phyloP scores from a whole-genome alignment of 805 yeast species.

The Priceomyces carsonii region DNA sequence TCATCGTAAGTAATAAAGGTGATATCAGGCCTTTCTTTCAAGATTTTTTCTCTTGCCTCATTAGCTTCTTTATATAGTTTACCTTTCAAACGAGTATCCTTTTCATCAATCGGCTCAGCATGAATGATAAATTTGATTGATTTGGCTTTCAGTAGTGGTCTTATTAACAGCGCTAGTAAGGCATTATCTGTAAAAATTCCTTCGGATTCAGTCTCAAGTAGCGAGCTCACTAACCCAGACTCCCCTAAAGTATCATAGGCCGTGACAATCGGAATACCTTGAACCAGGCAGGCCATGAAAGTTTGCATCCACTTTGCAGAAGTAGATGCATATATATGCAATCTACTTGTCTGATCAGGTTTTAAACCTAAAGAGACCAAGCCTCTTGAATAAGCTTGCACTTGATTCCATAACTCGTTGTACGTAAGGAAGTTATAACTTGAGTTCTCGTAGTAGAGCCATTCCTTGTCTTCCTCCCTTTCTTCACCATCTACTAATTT shows the following conservation, averaged over 20 bases:
- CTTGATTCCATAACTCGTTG: constrained; percentile 51
- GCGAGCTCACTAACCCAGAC: constrained; percentile 80
- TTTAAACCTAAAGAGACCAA: constrained; percentile 68
- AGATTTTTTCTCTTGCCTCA: constrained; percentile 58
- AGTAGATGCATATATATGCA: constrained; percentile 88
- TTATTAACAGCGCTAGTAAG: constrained; percentile 63
- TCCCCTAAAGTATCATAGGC: constrained; percentile 96
- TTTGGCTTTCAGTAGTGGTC: constrained; percentile 67
- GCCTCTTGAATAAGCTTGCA: constrained; percentile 70
- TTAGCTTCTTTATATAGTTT: constrained; percentile 57
- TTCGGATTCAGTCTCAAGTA: constrained; percentile 75
- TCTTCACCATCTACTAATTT: constrained; percentile 79
- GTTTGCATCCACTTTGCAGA: constrained; percentile 90
- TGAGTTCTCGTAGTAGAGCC: constrained; percentile 82
- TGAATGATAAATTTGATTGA: constrained; percentile 71
- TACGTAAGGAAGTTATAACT: constrained; percentile 68
- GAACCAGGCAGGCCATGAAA: constrained; percentile 75
- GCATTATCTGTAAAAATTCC: constrained; percentile 85
- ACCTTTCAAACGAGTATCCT: constrained; percentile 67
- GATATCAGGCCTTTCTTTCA: constrained; percentile 74
- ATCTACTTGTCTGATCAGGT: constrained; percentile 58
- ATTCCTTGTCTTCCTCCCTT: constrained; percentile 72
- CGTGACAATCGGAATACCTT: constrained; percentile 83
- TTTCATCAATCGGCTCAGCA: constrained; percentile 57
- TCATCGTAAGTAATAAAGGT: constrained; percentile 66